Evolutionary conservation across 768 basidiomycete genomes (phyloP).

Genomic region (Tylopilus plumbeoviolaceoides): DNA sequence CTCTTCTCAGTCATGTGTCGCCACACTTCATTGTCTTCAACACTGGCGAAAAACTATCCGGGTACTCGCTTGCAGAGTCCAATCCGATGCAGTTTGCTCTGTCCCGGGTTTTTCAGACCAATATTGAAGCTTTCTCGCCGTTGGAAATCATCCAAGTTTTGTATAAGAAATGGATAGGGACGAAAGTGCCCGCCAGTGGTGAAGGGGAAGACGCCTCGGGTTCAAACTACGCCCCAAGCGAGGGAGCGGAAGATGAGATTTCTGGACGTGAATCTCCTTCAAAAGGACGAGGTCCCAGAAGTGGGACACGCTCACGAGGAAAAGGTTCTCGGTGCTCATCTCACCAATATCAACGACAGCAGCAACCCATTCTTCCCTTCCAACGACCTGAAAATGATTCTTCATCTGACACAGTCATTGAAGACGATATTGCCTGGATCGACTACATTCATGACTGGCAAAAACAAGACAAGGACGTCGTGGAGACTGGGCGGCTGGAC

Average conservation of each 20-base stretch:
- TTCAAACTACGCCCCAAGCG: background rate
- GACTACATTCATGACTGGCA: background rate
- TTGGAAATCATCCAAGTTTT: background rate
- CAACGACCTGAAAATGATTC: background rate
- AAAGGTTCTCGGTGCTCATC: background rate
- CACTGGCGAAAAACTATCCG: too few species aligned
- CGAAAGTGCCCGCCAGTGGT: background rate
- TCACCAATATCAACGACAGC: background rate
- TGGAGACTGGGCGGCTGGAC: background rate
- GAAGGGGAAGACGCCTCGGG: background rate
- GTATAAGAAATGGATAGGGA: background rate
- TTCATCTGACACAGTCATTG: background rate
- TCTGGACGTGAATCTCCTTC: background rate
- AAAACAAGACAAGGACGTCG: background rate
- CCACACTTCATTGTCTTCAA: too few species aligned
- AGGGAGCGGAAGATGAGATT: background rate
- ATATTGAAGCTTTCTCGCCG: too few species aligned
- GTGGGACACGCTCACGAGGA: background rate
- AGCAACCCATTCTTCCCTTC: background rate
- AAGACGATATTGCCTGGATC: conserved; percentile 1
- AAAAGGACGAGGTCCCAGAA: background rate
- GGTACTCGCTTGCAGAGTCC: too few species aligned
- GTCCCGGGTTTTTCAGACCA: too few species aligned
- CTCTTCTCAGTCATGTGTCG: too few species aligned
- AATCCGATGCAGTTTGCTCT: too few species aligned